Evolutionary conservation across 108 stramenopile genomes (phyloP).

Genomic region (Cyclotella baltica): DNA sequence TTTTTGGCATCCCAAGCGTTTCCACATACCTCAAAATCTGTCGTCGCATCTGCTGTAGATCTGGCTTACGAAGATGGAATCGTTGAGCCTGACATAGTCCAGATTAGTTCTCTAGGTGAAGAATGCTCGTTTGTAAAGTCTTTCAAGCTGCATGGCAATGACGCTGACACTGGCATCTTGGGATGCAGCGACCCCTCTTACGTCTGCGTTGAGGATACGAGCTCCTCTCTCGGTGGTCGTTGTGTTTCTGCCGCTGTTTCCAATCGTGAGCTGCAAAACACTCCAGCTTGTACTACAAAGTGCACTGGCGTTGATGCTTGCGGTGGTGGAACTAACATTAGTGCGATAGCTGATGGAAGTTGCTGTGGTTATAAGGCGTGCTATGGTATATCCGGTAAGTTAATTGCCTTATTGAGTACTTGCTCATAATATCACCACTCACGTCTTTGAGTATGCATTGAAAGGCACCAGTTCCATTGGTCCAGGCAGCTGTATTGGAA

Average conservation of each 20-base stretch:
- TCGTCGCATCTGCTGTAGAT: neutral
- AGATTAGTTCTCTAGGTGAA: neutral
- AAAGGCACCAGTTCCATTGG: slow-evolving; percentile 1
- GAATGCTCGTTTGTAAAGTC: neutral
- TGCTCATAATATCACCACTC: too few relatives aligned
- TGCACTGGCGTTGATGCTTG: neutral
- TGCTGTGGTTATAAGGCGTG: slow-evolving; percentile 8
- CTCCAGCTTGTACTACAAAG: slow-evolving; percentile 1
- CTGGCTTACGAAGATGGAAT: neutral
- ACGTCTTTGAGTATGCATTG: neutral
- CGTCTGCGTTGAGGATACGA: neutral
- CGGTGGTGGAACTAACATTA: neutral
- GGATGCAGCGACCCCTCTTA: neutral
- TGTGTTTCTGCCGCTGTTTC: neutral
- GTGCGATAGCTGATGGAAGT: neutral
- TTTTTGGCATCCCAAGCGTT: neutral
- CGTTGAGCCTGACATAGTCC: neutral
- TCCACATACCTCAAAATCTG: neutral
- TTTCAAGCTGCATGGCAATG: neutral
- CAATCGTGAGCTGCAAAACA: neutral
- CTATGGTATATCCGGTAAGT: slow-evolving; percentile 1
- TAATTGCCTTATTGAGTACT: too few relatives aligned
- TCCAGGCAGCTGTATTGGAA: neutral
- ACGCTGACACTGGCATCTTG: neutral
- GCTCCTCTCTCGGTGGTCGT: neutral